Conservation (phyloP, 352 stramenopile genomes). For the Phytophthora sojae region DNA sequence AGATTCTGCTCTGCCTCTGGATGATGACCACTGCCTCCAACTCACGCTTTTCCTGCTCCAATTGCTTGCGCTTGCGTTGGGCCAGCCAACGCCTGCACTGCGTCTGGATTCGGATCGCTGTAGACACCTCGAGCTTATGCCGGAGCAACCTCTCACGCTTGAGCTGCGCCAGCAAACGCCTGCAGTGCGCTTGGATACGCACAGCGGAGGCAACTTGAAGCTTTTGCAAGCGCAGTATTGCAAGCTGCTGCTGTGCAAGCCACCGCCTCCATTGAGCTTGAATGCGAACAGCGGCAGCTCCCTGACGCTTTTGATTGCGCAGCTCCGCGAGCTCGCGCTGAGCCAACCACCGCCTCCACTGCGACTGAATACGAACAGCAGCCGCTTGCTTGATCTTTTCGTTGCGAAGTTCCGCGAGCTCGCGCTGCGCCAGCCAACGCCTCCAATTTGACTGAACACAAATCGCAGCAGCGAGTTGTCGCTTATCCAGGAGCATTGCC, state of each 20-base stretch:
- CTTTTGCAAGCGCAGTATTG: not conserved
- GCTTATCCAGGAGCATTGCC: constrained; percentile 14
- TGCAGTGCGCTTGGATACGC: constrained; percentile 26
- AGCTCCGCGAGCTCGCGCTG: constrained; percentile 11
- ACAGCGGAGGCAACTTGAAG: constrained; percentile 9
- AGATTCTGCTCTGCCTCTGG: constrained; percentile 34
- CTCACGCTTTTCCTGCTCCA: constrained; percentile 32
- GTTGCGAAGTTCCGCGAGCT: constrained; percentile 7
- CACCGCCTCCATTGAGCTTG: constrained; percentile 28
- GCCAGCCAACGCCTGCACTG: constrained; percentile 39
- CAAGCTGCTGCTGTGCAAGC: constrained; percentile 14
- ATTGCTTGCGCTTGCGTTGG: constrained; percentile 19
- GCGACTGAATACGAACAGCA: constrained; percentile 27
- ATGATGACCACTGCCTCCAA: constrained; percentile 27
- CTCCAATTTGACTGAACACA: constrained; percentile 27
- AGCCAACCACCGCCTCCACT: constrained; percentile 24
- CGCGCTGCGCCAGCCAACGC: constrained; percentile 21
- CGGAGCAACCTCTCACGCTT: constrained; percentile 14
- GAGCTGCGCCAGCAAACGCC: constrained; percentile 15
- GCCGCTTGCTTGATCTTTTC: constrained; percentile 12
- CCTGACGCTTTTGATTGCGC: constrained; percentile 13
- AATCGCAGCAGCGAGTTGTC: constrained; percentile 8
- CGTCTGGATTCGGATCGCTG: constrained; percentile 42
- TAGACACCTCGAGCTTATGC: constrained; percentile 15
- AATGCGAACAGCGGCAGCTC: constrained; percentile 19